These are phyloP conservation scores for Mycena sanguinolenta DNA, from an alignment of 768 basidiomycete species.

Conservation along the genomic window DNA sequence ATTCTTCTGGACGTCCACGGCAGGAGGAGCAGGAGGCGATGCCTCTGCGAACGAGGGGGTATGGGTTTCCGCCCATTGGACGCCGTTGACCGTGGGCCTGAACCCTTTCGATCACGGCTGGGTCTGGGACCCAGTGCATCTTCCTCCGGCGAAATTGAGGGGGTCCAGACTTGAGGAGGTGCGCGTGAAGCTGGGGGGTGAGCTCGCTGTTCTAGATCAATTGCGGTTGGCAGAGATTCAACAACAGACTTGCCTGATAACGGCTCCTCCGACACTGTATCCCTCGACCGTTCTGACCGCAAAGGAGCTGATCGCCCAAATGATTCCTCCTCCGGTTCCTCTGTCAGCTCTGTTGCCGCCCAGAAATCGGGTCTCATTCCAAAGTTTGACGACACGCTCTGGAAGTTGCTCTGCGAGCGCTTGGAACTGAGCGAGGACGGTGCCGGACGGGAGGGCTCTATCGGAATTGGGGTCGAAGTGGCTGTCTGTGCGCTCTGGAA, in stretches of 20 bases:
- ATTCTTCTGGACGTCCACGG: constrained; percentile 3
- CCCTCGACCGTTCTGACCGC: neutral
- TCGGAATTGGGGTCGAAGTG: no score
- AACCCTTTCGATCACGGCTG: constrained; percentile 7
- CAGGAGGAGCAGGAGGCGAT: neutral
- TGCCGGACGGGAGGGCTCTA: neutral
- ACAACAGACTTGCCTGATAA: constrained; percentile 17
- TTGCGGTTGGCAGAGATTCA: neutral
- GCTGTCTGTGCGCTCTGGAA: neutral
- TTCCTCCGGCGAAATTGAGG: constrained; percentile 6
- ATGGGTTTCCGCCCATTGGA: constrained; percentile 12
- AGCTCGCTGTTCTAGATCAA: constrained; percentile 8
- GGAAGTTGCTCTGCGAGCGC: constrained; percentile 17
- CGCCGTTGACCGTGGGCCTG: neutral
- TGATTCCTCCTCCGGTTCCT: constrained; percentile 17
- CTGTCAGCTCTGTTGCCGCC: neutral
- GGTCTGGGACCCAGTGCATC: neutral
- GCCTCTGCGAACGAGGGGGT: constrained; percentile 5
- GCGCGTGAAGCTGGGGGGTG: constrained; percentile 22
- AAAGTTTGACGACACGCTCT: neutral
- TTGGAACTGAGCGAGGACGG: constrained; percentile 5
- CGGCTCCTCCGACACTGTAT: constrained; percentile 1
- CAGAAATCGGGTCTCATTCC: constrained; percentile 2
- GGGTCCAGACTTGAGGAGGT: constrained; percentile 24
- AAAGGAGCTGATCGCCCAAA: constrained; percentile 5